Evolutionary conservation across 2,329 filamentous ascomycete genomes (phyloP), one percentile per base, ranked within the genome.

Genomic region (Fusarium cicatricum): DNA sequence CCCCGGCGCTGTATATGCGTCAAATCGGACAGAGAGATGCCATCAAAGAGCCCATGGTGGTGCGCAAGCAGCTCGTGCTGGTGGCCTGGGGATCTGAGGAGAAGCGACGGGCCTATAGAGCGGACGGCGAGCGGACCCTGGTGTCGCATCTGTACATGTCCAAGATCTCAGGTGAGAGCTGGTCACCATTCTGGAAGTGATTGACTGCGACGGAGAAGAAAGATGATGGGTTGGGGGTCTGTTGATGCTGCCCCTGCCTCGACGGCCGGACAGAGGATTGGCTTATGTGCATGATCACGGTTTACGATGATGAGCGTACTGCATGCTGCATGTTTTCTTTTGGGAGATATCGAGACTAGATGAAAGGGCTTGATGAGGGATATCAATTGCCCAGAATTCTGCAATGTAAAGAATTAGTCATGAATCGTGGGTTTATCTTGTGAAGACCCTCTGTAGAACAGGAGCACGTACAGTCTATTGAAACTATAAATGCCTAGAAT

Each of bases 81-180:
- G 74, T 78, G 12, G 76, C 73, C 4, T 78, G 73, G 73, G 72
- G 73, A 0, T n/a, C 64, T 3, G 64, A 69, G 17, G 73, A 75
- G 48, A 70, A 71, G 65, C 65, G 67, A 14, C 62, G 65, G 2
- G 53, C 51, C 34, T 75, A 73, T 43, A 36, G 57, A 10, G 61
- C 67, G 2, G 57, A 61, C 3, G 69, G 68, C 2, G 69, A 74
- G 16, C 65, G 64, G 45, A 71, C 74, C 1, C 55, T 76, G 19
- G 37, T 74, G 28, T 64, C 66, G 11, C 64, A 69, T 21, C 46
- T 77, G 5, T 74, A 66, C 36, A 61, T 64, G 19, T 51, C 38
- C 9, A 69, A 67, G 42, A 46, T 47, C 2, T 26, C 44, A 2
- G 48, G 52, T n/a, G 60, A 69, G 11, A 45, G 47, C 10, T 59